Evolutionary conservation across 495 filamentous ascomycete genomes (phyloP).

Genomic region (Penicillium parvum): DNA sequence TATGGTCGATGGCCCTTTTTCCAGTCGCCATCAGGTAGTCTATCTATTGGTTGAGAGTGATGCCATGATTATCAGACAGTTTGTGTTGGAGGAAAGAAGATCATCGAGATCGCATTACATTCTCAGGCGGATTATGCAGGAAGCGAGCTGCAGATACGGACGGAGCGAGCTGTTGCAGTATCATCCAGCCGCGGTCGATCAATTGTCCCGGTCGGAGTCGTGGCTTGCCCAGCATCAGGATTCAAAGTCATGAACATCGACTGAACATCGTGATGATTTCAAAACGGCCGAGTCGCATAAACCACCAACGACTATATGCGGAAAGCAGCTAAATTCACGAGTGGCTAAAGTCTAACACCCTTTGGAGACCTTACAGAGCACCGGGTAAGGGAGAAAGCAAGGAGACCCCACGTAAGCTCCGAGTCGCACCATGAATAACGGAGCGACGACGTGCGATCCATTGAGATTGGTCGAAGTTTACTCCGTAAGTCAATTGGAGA

Average conservation of each 20-base stretch:
- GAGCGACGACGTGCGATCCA: conserved; percentile 1
- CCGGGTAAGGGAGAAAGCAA: conserved; percentile 19
- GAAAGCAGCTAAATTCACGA: not conserved
- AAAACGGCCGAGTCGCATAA: conserved; percentile 26
- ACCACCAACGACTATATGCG: conserved; percentile 2
- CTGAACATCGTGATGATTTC: conserved; percentile 2
- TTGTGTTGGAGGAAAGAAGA: not conserved
- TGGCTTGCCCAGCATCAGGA: no score
- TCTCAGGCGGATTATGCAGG: conserved; percentile 3
- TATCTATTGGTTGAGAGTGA: no score
- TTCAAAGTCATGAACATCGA: no score
- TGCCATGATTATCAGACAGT: no score
- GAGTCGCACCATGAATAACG: conserved; percentile 13
- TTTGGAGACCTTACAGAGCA: conserved; percentile 12
- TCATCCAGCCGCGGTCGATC: conserved; percentile 4
- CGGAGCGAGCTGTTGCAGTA: not conserved
- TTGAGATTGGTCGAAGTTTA: conserved; percentile 6
- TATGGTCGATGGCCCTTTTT: no score
- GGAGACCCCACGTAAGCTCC: conserved; percentile 17
- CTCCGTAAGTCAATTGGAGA: not conserved
- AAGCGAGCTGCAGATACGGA: conserved; percentile 8
- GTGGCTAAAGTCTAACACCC: conserved; percentile 16
- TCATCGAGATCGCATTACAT: conserved; percentile 7
- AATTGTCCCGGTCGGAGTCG: conserved; percentile 3
- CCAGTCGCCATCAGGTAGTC: no score